Conservation (phyloP, 2,329 filamentous ascomycete species). For the Didymella pinodella region DNA sequence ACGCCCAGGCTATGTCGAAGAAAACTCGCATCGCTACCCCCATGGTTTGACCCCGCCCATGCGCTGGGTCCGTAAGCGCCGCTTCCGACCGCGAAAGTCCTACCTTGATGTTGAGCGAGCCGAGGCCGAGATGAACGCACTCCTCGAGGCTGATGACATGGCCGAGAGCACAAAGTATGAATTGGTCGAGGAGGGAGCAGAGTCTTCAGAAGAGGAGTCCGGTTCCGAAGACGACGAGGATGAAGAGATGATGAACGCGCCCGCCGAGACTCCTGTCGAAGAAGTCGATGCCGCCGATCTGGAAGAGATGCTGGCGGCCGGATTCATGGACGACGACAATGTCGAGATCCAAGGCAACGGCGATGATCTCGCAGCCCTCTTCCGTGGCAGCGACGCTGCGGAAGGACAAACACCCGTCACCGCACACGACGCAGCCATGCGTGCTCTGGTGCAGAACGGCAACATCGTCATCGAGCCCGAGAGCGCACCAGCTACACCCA, state of each 20-base stretch:
- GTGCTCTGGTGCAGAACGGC: constrained; percentile 43
- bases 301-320: constrained; percentile 41
- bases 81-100: constrained; percentile 83
- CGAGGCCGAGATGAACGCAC: constrained; percentile 77
- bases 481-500: constrained; percentile 43
- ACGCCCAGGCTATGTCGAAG: constrained; percentile 76
- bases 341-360: constrained; percentile 42
- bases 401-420: constrained; percentile 48
- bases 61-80: constrained; percentile 81
- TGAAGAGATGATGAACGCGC: constrained; percentile 53
- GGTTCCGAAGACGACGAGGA: constrained; percentile 50
- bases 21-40: constrained; percentile 74
- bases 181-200: constrained; percentile 57
- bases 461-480: constrained; percentile 42
- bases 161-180: constrained; percentile 66
- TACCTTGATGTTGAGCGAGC: constrained; percentile 86
- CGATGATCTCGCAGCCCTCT: constrained; percentile 44
- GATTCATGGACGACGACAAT: constrained; percentile 47
- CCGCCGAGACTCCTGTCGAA: constrained; percentile 52
- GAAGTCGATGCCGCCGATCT: constrained; percentile 52
- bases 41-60: constrained; percentile 89
- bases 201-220: constrained; percentile 53
- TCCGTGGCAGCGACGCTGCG: constrained; percentile 36
- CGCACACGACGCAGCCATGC: constrained; percentile 49
- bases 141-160: constrained; percentile 73